Evolutionary conservation across 2,329 filamentous ascomycete genomes (phyloP), one percentile per base, ranked within the genome.

Genomic region (Penicillium crustosum): DNA sequence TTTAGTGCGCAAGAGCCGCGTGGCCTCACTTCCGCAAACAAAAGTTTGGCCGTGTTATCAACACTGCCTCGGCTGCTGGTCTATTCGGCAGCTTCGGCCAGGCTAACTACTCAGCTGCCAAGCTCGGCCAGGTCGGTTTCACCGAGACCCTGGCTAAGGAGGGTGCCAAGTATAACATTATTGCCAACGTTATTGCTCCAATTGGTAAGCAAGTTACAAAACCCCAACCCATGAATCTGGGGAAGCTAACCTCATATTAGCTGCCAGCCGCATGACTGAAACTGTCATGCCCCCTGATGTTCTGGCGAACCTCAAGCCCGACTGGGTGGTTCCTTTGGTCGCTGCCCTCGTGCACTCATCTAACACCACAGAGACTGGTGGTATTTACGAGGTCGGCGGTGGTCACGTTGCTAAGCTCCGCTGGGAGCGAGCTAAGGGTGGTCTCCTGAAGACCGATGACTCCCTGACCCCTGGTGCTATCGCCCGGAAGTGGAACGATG

Each of bases 21-120:
- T 99, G 94, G 93, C 92, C 93, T 59, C 83, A 97, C 78, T 97
- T 99, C 85, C 86, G 93, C 73, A 97, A 97, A 82, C 94, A 99
- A 80, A 97, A 97, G 86, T 99, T 91, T 75, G 94, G 94, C 63
- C 87, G 94, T 69, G 83, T 99, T 66, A 96, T 99, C 80, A 97
- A 95, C 83, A 97, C 94, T 25, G 87, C 93, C 38, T 97, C 93
- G n/a, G 92, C 92, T 57, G 93, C 94, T 61, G 94, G 94, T 70
- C 83, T 99, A 53, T 97, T 96, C 75, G 94, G 94, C 71, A 94
- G 86, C 79, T 97, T 97, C 72, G 94, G 93, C 65, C 93, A 97
- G 81, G 86, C 88, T 75, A 97, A 97, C 80, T 99, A 99, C 80
- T 96, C 93, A 17, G 93, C 94, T 60, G 94, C 94, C 72, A 99